Conservation (phyloP, 257 asterid genomes). For the Ilex asprella region DNA sequence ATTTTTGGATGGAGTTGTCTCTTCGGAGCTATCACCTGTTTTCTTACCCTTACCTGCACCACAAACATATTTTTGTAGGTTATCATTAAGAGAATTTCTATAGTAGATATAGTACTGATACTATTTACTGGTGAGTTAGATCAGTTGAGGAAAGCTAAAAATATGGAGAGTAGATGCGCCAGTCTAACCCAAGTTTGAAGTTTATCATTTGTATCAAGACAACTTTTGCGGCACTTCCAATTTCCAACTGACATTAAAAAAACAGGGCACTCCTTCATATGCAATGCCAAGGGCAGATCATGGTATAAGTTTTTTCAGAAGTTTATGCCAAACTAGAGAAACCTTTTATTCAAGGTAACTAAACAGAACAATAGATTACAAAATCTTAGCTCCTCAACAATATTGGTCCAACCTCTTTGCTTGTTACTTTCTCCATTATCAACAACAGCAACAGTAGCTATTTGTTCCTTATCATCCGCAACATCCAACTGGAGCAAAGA, state of each 20-base stretch:
- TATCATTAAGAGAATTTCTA: background rate
- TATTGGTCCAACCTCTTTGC: slow-evolving; percentile 15
- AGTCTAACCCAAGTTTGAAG: too few relatives aligned
- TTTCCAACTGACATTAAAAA: too few relatives aligned
- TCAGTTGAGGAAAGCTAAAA: background rate
- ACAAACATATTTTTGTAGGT: slow-evolving; percentile 7
- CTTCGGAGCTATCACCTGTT: slow-evolving; percentile 23
- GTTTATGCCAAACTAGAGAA: too few relatives aligned
- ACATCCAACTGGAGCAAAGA: slow-evolving; percentile 61
- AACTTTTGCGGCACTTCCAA: too few relatives aligned
- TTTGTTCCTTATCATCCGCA: slow-evolving; percentile 30
- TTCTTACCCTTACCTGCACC: slow-evolving; percentile 36
- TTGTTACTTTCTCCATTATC: slow-evolving; percentile 11
- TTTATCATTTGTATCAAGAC: too few relatives aligned
- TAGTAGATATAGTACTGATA: background rate
- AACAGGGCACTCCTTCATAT: too few relatives aligned
- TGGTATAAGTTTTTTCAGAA: too few relatives aligned
- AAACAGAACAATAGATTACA: background rate
- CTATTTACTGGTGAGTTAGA: slow-evolving; percentile 4
- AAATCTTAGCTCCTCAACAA: too few relatives aligned
- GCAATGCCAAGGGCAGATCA: too few relatives aligned
- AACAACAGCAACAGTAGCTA: slow-evolving; percentile 14
- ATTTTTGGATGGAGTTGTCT: slow-evolving; percentile 16
- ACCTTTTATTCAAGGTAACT: background rate
- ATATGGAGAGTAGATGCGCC: background rate